These are phyloP conservation scores for Pittosporum tobira DNA, from an alignment of 129 eudicot genomes.

Conservation along the genomic window DNA sequence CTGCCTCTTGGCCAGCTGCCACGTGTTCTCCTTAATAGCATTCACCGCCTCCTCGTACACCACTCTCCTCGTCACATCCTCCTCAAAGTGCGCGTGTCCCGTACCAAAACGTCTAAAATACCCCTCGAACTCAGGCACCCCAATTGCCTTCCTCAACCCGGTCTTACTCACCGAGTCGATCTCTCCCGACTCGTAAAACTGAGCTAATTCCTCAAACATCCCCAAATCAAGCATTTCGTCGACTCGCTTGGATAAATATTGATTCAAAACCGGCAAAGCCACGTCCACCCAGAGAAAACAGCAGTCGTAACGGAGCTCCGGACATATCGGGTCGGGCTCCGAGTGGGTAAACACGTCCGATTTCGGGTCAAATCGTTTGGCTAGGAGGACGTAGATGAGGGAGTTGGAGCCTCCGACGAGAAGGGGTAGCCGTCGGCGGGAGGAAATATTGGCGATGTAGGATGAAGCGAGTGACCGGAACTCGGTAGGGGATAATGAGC, in stretches of 20 bases:
- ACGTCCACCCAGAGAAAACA: slow-evolving; percentile 80
- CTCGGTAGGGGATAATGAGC: slow-evolving; percentile 31
- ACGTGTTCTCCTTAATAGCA: slow-evolving; percentile 65
- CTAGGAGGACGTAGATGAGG: slow-evolving; percentile 43
- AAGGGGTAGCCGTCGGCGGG: slow-evolving; percentile 36
- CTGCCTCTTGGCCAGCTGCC: slow-evolving; percentile 62
- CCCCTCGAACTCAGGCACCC: slow-evolving; percentile 52
- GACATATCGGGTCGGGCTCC: slow-evolving; percentile 22
- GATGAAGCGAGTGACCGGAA: slow-evolving; percentile 37
- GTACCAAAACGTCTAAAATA: slow-evolving; percentile 22
- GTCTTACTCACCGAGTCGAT: slow-evolving; percentile 12
- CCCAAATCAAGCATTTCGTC: slow-evolving; percentile 85
- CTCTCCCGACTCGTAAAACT: slow-evolving; percentile 32
- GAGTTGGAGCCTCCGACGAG: slow-evolving; percentile 90
- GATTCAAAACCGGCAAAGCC: slow-evolving; percentile 42
- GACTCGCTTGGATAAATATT: slow-evolving; percentile 57
- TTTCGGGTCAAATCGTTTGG: slow-evolving; percentile 39
- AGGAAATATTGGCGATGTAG: slow-evolving; percentile 23
- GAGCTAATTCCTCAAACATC: slow-evolving; percentile 62
- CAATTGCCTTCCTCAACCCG: slow-evolving; percentile 64
- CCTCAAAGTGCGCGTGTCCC: slow-evolving; percentile 1
- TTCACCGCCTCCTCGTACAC: slow-evolving; percentile 51
- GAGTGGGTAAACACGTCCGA: slow-evolving; percentile 35
- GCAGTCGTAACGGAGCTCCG: slow-evolving; percentile 49
- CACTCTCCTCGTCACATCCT: slow-evolving; percentile 14